Evolutionary conservation across 2,329 filamentous ascomycete species (phyloP), one percentile per base, ranked within the genome.

Genomic region (Xylariaceae sp.): DNA sequence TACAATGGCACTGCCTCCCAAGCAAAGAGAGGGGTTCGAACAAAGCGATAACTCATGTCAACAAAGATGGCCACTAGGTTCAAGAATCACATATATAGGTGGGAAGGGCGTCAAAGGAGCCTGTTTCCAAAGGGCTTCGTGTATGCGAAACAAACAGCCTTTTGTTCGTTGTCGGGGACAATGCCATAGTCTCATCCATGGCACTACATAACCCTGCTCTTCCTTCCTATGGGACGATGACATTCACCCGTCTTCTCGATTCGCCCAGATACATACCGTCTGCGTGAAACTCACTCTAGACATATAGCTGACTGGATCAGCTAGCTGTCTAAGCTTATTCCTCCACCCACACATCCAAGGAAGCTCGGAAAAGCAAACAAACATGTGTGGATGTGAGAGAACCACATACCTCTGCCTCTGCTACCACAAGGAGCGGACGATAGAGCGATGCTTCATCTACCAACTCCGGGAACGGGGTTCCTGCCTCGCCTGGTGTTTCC

Each of bases 381-480:
- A 6, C 30, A 41, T 51, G 42, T 66, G 64, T 41, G 53, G 50
- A 6, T 67, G 65, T 32, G 46, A 50, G 43, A 58, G 55, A 26
- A 42, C 47, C 6, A 62, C 62, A 2, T 50, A 56, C 31, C 51
- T 62, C 26, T 64, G 59, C 49, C 47, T 44, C n/a, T 67, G 65
- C n/a, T 37, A 57, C 4, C 65, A 67, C 53, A 65, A 63, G 37
- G 60, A 65, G 44, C 51, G 61, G 3, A 50, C 48, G 6, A 29
- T 57, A 30, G 34, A 59, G 7, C 51, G 53, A 7, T 67, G 65
- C 35, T 58, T 55, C 48, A 26, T 55, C 6, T 61, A 61, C 34
- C 49, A 60, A 4, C 53, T 63, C 1, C 61, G 49, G 26, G 42
- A 53, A 7, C 39, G 56, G 5, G 42, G 48, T 5, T 45, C 52